Percentiles rank a stretch among this genome's conserved stretches.
Evolutionary conservation across 2,329 filamentous ascomycete species (phyloP).

Genomic region (Magnaporthales sp.): DNA sequence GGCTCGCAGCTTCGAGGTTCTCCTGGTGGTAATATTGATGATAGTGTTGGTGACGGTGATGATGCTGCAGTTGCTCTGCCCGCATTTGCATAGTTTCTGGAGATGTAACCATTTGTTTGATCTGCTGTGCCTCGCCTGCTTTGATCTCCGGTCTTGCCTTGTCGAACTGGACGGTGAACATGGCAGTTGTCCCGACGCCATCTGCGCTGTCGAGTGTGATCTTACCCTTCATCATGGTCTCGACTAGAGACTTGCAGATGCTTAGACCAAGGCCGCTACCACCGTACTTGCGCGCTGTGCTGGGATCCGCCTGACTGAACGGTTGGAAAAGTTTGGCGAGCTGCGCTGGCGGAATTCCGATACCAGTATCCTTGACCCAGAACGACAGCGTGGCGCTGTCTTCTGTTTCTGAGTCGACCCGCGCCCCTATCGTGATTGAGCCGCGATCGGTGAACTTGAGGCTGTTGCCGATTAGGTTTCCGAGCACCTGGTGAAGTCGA

Average conservation of each 20-base stretch:
- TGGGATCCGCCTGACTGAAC: constrained; percentile 87
- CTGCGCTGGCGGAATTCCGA: constrained; percentile 78
- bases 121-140: constrained; percentile 40
- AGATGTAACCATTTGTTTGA: not conserved
- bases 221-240: constrained; percentile 81
- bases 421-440: constrained; percentile 74
- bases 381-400: constrained; percentile 70
- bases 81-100: not conserved
- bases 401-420: constrained; percentile 60
- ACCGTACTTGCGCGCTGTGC: constrained; percentile 83
- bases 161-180: constrained; percentile 77
- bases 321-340: constrained; percentile 82
- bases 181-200: constrained; percentile 60
- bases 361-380: constrained; percentile 83
- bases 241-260: constrained; percentile 90
- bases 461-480: constrained; percentile 85
- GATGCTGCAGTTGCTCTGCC: not conserved
- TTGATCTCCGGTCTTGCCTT: constrained; percentile 61
- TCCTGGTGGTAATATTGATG: constrained; percentile 3
- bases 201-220: constrained; percentile 76
- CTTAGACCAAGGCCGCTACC: constrained; percentile 85
- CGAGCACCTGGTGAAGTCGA: constrained; percentile 58
- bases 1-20: constrained; percentile 14
- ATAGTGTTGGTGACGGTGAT: constrained; percentile 6
- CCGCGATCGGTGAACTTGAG: constrained; percentile 90